These are phyloP conservation scores for Adansonia madagascariensis DNA, from an alignment of 441 rosid species.

Conservation along the genomic window DNA sequence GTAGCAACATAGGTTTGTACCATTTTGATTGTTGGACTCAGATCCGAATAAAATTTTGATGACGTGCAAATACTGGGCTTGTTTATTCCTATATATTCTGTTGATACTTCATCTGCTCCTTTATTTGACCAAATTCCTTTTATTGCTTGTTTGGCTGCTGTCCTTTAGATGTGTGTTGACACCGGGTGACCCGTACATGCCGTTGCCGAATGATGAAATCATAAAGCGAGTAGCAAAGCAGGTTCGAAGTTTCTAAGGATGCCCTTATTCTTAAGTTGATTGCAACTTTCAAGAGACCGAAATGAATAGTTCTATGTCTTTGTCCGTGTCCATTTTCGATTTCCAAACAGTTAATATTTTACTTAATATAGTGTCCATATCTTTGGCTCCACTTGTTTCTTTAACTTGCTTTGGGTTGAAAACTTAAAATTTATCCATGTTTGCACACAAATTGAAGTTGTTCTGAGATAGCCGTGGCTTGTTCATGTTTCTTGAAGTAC, in stretches of 20 bases:
- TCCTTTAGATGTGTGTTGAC: slow-evolving; percentile 83
- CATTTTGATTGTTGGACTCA: not conserved
- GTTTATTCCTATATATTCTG: not conserved
- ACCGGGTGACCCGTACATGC: slow-evolving; percentile 98
- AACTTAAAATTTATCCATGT: not conserved
- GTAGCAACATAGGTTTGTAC: no score
- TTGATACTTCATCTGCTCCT: not conserved
- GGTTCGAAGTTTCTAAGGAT: slow-evolving; percentile 45
- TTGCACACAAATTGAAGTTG: not conserved
- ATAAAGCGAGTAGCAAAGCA: slow-evolving; percentile 81
- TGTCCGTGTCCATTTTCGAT: not conserved
- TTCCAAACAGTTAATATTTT: not conserved
- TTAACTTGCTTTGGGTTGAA: not conserved
- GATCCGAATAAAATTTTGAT: not conserved
- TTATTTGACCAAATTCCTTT: not conserved
- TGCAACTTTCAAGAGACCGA: not conserved
- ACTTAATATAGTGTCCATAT: not conserved
- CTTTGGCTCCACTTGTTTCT: not conserved
- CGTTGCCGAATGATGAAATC: slow-evolving; percentile 80
- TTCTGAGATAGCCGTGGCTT: not conserved
- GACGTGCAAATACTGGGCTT: not conserved
- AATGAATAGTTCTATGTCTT: not conserved
- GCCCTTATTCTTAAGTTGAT: slow-evolving; percentile 14
- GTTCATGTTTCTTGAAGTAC: not conserved
- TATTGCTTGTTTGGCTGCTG: slow-evolving; percentile 14